phyloP scores from a whole-genome alignment of 2,329 filamentous ascomycete genomes.

The Cercospora janseana region DNA sequence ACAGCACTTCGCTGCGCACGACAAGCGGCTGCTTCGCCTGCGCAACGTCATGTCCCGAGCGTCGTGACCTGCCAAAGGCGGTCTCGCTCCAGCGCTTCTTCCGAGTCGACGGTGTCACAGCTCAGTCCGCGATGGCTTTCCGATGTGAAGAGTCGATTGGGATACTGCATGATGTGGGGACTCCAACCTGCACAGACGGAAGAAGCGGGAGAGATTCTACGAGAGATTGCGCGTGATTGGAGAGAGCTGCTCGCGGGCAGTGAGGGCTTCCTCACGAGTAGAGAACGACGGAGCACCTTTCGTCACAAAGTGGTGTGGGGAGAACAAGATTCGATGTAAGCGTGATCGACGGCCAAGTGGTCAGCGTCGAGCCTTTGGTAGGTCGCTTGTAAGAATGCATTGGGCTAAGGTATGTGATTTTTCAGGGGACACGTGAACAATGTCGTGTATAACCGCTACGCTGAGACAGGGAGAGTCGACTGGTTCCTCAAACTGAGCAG shows the following conservation, averaged over 20 bases:
- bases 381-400: background rate
- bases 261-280: slow-evolving; percentile 70
- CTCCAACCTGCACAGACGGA: slow-evolving; percentile 57
- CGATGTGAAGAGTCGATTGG: slow-evolving; percentile 64
- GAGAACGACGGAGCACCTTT: slow-evolving; percentile 61
- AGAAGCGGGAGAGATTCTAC: slow-evolving; percentile 59
- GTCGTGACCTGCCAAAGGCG: background rate
- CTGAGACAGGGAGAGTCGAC: slow-evolving; percentile 76
- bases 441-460: slow-evolving; percentile 77
- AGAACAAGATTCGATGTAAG: slow-evolving; percentile 66
- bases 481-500: slow-evolving; percentile 71
- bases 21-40: background rate
- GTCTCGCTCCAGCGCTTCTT: slow-evolving; percentile 10
- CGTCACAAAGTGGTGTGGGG: slow-evolving; percentile 74
- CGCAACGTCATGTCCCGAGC: background rate
- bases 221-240: slow-evolving; percentile 65
- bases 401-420: slow-evolving; percentile 21
- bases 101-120: slow-evolving; percentile 31
- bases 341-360: too few species aligned
- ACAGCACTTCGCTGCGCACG: background rate
- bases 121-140: slow-evolving; percentile 65
- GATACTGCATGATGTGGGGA: slow-evolving; percentile 74
- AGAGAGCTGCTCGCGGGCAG: slow-evolving; percentile 67
- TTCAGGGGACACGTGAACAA: slow-evolving; percentile 75
- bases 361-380: background rate